A percentile compares a stretch with the other conserved stretches of the same genome.
Evolutionary conservation across 1,139 yeast species (phyloP).

Genomic region (Taiozyma sp.): DNA sequence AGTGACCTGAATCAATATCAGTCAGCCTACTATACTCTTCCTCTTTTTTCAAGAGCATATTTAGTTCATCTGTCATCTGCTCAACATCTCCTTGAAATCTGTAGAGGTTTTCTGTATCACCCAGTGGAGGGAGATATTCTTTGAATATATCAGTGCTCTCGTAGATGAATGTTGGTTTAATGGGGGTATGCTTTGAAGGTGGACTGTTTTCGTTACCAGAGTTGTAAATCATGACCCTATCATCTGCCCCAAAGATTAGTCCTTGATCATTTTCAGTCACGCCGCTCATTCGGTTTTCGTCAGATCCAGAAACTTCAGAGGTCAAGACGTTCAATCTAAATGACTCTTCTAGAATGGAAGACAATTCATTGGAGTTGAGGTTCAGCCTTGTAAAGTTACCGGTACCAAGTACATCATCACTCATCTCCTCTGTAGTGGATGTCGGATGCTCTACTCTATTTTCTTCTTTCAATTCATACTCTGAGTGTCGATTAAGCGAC

Average conservation of each 20-base stretch:
- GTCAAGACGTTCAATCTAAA: constrained; percentile 5
- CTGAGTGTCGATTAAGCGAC: not conserved
- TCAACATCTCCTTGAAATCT: not conserved
- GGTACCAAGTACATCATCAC: not conserved
- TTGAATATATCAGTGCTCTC: not conserved
- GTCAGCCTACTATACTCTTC: not conserved
- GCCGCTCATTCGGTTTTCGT: not conserved
- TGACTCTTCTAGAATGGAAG: constrained; percentile 4
- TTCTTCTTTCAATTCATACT: not conserved
- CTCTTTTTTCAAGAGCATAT: not conserved
- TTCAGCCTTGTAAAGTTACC: not conserved
- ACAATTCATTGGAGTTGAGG: not conserved
- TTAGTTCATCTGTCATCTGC: not conserved
- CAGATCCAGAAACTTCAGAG: not conserved
- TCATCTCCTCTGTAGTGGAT: not conserved
- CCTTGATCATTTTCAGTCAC: not conserved
- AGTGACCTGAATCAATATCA: not conserved
- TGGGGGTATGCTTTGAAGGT: not conserved
- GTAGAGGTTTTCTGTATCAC: not conserved
- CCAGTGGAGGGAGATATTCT: not conserved
- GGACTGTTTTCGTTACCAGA: not conserved
- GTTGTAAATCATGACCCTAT: not conserved
- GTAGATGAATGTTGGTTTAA: not conserved
- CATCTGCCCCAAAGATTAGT: not conserved
- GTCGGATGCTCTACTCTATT: too few species aligned